Evolutionary conservation across 441 rosid species (phyloP).

Genomic region (Pelargonium fulgidum): DNA sequence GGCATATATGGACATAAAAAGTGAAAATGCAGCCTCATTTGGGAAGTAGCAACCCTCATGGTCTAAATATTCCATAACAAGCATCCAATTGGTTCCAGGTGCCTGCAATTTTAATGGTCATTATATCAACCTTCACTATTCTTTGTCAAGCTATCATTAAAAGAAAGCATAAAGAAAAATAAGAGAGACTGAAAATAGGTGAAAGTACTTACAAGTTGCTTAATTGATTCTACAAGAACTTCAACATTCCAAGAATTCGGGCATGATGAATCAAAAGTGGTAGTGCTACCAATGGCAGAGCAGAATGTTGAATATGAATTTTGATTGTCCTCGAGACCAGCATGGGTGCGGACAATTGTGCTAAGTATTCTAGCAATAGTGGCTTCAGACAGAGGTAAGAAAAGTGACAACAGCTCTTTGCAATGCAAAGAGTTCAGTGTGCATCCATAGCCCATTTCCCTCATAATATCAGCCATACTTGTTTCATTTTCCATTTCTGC

Average conservation of each 20-base stretch:
- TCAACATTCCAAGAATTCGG: conserved; percentile 76
- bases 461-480: conserved; percentile 67
- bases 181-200: background rate
- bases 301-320: conserved; percentile 61
- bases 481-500: conserved; percentile 84
- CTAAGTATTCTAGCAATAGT: conserved; percentile 68
- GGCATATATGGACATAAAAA: conserved; percentile 73
- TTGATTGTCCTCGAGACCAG: conserved; percentile 63
- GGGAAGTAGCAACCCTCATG: conserved; percentile 86
- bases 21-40: conserved; percentile 71
- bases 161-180: background rate
- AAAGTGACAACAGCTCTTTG: conserved; percentile 67
- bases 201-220: conserved; percentile 55
- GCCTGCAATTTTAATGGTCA: conserved; percentile 44
- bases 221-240: conserved; percentile 65
- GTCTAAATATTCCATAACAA: conserved; percentile 77
- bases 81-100: conserved; percentile 73
- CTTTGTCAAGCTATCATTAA: conserved; percentile 7
- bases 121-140: conserved; percentile 8
- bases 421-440: conserved; percentile 66
- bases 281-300: conserved; percentile 62
- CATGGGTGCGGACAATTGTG: conserved; percentile 45
- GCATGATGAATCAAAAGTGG: conserved; percentile 44
- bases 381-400: conserved; percentile 61
- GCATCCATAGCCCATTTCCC: conserved; percentile 88